phyloP scores from a whole-genome alignment of 192 early-diverging fungal species.

The Coemansia sp. region DNA sequence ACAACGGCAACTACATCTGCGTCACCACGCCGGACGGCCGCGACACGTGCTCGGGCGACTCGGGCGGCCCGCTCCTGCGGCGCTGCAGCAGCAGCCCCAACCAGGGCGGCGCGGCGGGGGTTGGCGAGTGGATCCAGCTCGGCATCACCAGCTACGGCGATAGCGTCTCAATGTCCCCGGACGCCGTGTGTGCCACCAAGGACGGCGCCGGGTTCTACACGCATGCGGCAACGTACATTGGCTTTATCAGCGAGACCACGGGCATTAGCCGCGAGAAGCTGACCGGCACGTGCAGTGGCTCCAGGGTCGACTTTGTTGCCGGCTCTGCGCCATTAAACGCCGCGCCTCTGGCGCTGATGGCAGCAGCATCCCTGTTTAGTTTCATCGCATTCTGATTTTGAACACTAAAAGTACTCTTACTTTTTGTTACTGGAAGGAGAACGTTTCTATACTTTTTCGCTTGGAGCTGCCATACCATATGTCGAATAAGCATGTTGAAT shows the following conservation, averaged over 20 bases:
- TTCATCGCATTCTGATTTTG: no score
- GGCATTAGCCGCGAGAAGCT: slow-evolving; percentile 24
- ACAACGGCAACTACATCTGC: slow-evolving; percentile 50
- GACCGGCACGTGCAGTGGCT: slow-evolving; percentile 29
- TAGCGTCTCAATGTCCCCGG: slow-evolving; percentile 1
- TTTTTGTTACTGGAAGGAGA: no score
- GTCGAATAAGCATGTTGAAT: no score
- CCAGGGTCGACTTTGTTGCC: slow-evolving; percentile 8
- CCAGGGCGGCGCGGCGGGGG: no score
- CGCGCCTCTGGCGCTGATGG: no score
- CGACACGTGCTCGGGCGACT: slow-evolving; percentile 50
- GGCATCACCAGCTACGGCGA: slow-evolving; percentile 56
- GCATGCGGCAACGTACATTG: slow-evolving; percentile 39
- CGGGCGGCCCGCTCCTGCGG: slow-evolving; percentile 40
- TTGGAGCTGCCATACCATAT: no score
- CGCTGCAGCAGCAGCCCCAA: no score
- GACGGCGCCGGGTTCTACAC: slow-evolving; percentile 55
- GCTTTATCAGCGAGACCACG: slow-evolving; percentile 40
- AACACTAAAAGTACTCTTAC: no score
- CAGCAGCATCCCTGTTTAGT: no score
- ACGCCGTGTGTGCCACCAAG: slow-evolving; percentile 31
- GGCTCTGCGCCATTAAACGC: no score
- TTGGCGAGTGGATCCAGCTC: slow-evolving; percentile 45
- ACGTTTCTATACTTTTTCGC: no score
- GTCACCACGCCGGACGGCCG: slow-evolving; percentile 44